Conservation (phyloP, 106 monocot species). For the Acorus gramineus region DNA sequence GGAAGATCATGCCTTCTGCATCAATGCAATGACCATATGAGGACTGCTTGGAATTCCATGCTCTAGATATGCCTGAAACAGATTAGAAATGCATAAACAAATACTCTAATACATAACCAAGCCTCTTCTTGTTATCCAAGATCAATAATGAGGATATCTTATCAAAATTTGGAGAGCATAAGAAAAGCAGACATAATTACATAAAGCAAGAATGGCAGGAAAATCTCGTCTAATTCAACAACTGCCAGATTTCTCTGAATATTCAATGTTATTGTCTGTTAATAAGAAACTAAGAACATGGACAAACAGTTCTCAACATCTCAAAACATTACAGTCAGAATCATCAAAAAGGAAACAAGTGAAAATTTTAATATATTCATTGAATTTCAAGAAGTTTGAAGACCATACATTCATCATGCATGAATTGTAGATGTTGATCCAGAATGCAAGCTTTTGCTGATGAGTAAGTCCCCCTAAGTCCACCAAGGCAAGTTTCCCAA, state of each 20-base stretch:
- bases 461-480: conserved; percentile 61
- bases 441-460: conserved; percentile 92
- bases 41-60: conserved; percentile 71
- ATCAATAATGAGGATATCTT: not conserved
- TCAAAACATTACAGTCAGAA: too few species aligned
- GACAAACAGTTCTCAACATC: too few species aligned
- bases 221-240: not conserved
- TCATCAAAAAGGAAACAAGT: too few species aligned
- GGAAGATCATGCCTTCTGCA: conserved; percentile 51
- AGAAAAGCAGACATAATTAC: not conserved
- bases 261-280: not conserved
- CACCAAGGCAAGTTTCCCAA: conserved; percentile 49
- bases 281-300: not conserved
- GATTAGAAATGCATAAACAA: too few species aligned
- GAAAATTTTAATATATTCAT: too few species aligned
- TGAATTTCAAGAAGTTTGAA: not conserved
- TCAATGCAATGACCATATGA: conserved; percentile 62
- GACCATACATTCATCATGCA: conserved; percentile 92
- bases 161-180: not conserved
- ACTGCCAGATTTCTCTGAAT: not conserved
- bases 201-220: not conserved
- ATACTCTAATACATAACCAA: too few species aligned
- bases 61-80: conserved; percentile 65
- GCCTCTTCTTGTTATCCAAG: too few species aligned
- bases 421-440: conserved; percentile 95